Base-by-base conservation (phyloP, 2,329 filamentous ascomycete species). In the Didymella sp. region DNA sequence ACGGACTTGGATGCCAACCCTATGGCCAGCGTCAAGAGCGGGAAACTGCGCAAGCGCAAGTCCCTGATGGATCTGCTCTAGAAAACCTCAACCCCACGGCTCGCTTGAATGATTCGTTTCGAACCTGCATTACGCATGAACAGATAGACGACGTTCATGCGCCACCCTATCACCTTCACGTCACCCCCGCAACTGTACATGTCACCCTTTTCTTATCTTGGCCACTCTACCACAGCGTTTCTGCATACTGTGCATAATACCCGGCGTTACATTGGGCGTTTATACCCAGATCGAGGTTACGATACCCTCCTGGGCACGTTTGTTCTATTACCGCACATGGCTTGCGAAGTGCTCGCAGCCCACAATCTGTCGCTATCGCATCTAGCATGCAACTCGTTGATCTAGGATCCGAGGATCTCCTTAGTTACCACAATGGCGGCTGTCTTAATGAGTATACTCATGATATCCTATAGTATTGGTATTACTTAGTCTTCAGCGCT, bases 51-150 rank as follows among this genome's bases (percentile, higher is more conserved):
- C 38, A 76, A 76, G 66, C 66, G 74, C 41, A 76, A 74, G 59
- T 75, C 73, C 33, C 58, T 75, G 24, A 74, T 77, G 71, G 73
- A 74, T 48, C 64, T 76, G 46, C 66, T 74, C 42, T 69, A 64
- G 57, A 48, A 25, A 24, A 28, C 37, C 44, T 40, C 45, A 22
- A 46, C 56, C 30, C 42, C 46, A 37, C 35, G 56, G 60, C 45
- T 64, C 64, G 44, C 51, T 69, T 48, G 22, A 33, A 21, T 28
- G 56, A 51, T 62, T 58, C 51, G 60, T 68, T 69, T 65, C 64
- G 53, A 63, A 59, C 51, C 54, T 24, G 40, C 43, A 42, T 49
- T 30, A 37, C 51, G 60, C 59, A 62, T 61, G 40, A 59, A 63
- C 55, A 50, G 56, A 53, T 51, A 58, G 51, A 59, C 50, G 46